These are phyloP conservation scores for Chenopodium suecicum DNA, from an alignment of 148 eudicot genomes.

Conservation along the genomic window DNA sequence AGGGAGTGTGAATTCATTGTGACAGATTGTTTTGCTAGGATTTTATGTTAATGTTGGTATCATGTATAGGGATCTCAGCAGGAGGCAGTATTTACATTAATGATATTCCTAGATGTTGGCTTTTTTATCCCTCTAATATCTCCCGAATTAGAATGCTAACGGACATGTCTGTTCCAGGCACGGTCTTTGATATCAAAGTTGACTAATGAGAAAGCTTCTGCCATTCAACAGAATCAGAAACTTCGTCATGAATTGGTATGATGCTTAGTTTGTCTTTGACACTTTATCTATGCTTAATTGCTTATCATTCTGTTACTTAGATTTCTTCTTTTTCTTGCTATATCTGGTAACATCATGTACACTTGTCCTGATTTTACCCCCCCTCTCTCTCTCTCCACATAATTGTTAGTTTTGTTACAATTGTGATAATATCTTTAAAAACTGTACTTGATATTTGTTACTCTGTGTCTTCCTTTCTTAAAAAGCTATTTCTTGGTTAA, in stretches of 20 bases:
- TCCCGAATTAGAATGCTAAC: constrained; percentile 2
- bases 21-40: background rate
- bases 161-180: constrained; percentile 32
- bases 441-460: background rate
- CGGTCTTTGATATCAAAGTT: constrained; percentile 62
- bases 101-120: background rate
- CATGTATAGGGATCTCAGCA: background rate
- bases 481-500: background rate
- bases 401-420: background rate
- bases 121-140: background rate
- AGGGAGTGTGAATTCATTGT: background rate
- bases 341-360: background rate
- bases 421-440: no score
- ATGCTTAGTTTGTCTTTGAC: background rate
- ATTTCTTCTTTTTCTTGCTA: constrained; percentile 7
- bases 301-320: background rate
- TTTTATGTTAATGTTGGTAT: background rate
- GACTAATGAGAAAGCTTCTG: constrained; percentile 74
- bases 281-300: background rate
- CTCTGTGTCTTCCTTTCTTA: no score
- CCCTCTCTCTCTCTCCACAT: background rate
- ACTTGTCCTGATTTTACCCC: background rate
- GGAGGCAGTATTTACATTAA: background rate
- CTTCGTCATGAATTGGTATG: constrained; percentile 69
- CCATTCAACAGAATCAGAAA: constrained; percentile 68